Evolutionary conservation across 148 eudicot genomes (phyloP).

Genomic region (Pouteria glomerata): DNA sequence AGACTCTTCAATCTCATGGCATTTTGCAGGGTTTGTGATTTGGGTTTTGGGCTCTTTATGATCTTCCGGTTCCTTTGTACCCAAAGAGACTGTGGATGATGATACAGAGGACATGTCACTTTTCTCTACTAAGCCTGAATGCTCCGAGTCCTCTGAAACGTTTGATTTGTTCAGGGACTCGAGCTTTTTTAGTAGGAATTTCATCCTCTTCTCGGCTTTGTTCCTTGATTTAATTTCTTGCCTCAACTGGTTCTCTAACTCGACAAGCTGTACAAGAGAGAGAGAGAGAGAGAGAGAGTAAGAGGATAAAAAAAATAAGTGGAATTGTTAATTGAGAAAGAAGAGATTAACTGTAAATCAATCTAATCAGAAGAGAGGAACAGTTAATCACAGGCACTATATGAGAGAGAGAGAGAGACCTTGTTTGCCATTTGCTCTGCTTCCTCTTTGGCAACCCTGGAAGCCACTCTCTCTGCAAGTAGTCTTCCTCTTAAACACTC

Average conservation of each 20-base stretch:
- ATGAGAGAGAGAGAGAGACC: constrained; percentile 23
- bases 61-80: background rate
- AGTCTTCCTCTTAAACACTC: constrained; percentile 63
- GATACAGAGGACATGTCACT: constrained; percentile 46
- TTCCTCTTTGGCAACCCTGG: constrained; percentile 43
- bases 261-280: constrained; percentile 36
- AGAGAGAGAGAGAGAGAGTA: background rate
- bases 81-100: constrained; percentile 26
- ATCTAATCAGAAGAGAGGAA: background rate
- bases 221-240: constrained; percentile 50
- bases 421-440: constrained; percentile 31
- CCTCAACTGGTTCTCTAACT: constrained; percentile 49
- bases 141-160: constrained; percentile 26
- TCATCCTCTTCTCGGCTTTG: constrained; percentile 64
- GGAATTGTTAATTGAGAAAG: too few species aligned
- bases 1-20: constrained; percentile 11
- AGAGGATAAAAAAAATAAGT: background rate
- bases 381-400: too few species aligned
- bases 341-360: background rate
- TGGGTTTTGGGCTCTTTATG: constrained; percentile 11
- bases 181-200: constrained; percentile 49
- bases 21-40: background rate
- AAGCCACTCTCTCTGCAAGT: constrained; percentile 57
- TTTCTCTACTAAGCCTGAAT: constrained; percentile 27
- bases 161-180: constrained; percentile 37